Percentiles rank a stretch among this genome's conserved stretches.
phyloP scores from a whole-genome alignment of 2,329 filamentous ascomycete genomes.

The Pyrenochaeta sp. region DNA sequence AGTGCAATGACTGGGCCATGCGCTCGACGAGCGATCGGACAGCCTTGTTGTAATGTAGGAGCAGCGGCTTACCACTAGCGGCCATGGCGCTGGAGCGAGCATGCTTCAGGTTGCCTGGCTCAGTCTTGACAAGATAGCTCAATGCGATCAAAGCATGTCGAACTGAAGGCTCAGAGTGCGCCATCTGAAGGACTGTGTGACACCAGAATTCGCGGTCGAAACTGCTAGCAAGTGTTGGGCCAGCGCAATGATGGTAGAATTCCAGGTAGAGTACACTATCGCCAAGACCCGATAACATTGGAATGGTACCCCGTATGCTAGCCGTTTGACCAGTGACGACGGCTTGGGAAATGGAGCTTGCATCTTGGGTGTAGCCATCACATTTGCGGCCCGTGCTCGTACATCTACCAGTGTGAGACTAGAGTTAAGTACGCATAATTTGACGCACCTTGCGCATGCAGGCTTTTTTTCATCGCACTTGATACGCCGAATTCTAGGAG shows the following conservation, averaged over 20 bases:
- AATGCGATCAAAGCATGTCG: slow-evolving; percentile 54
- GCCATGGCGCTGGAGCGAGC: background rate
- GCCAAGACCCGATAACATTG: slow-evolving; percentile 3
- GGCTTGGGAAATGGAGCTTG: background rate
- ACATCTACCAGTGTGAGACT: slow-evolving; percentile 23
- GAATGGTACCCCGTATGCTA: background rate
- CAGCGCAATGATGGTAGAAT: slow-evolving; percentile 55
- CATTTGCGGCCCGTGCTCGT: slow-evolving; percentile 35
- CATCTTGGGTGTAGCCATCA: slow-evolving; percentile 24
- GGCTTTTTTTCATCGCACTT: slow-evolving; percentile 37
- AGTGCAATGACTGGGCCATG: slow-evolving; percentile 38
- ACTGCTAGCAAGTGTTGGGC: slow-evolving; percentile 44
- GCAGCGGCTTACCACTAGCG: slow-evolving; percentile 26
- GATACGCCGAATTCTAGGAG: slow-evolving; percentile 29
- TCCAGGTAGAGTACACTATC: slow-evolving; percentile 25
- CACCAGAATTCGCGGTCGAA: slow-evolving; percentile 51
- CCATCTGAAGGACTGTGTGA: slow-evolving; percentile 51
- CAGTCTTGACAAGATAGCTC: slow-evolving; percentile 38
- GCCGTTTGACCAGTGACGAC: background rate
- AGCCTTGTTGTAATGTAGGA: slow-evolving; percentile 53
- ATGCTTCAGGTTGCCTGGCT: slow-evolving; percentile 11
- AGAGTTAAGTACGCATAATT: background rate
- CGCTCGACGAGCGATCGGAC: slow-evolving; percentile 43
- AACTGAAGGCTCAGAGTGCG: slow-evolving; percentile 50
- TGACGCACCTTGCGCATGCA: slow-evolving; percentile 25